These are phyloP conservation scores for Lasiodiplodia citricola DNA, from an alignment of 2,329 filamentous ascomycete species.

Conservation along the genomic window DNA sequence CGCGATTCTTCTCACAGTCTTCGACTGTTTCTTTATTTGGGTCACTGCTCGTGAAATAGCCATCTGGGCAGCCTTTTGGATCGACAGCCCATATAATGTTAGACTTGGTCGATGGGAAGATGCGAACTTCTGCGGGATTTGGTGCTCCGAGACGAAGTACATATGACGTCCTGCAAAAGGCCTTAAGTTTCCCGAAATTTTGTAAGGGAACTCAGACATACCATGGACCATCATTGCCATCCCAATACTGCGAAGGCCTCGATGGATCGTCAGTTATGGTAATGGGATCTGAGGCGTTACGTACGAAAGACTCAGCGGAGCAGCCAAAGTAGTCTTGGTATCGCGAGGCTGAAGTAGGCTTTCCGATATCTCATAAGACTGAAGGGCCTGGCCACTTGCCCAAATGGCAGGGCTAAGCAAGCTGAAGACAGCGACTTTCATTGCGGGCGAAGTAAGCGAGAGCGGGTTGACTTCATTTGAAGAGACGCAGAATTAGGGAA, in stretches of 20 bases:
- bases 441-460: not conserved
- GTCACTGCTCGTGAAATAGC: not conserved
- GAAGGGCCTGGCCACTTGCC: not conserved
- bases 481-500: not conserved
- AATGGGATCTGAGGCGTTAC: not conserved
- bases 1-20: not conserved
- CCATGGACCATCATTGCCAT: constrained; percentile 12
- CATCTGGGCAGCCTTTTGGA: not conserved
- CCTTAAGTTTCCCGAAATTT: not conserved
- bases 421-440: not conserved
- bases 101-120: constrained; percentile 4
- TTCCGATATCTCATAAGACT: not conserved
- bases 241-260: constrained; percentile 8
- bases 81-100: not conserved
- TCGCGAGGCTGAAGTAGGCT: constrained; percentile 10
- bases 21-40: not conserved
- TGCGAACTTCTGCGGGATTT: not conserved
- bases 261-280: not conserved
- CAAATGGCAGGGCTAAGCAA: not conserved
- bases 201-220: not conserved
- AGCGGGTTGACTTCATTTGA: not conserved
- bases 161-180: not conserved
- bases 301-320: not conserved
- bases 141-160: not conserved
- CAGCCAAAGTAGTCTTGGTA: not conserved